Evolutionary conservation across 768 basidiomycete species (phyloP).

Genomic region (Lepiota subincarnata): DNA sequence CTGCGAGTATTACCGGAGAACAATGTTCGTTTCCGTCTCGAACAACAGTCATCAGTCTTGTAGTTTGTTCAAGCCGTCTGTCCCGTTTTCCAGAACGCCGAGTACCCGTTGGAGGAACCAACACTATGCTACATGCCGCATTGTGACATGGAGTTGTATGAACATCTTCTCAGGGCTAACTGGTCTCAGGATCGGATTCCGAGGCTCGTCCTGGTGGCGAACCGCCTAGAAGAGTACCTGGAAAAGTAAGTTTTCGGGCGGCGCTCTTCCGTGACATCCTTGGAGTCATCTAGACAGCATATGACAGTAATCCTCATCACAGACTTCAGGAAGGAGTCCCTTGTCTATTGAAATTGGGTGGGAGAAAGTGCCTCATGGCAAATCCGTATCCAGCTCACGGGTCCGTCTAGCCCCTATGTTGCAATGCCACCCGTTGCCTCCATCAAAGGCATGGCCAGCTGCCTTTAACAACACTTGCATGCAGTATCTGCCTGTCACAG

Average conservation of each 20-base stretch:
- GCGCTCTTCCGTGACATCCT: slow-evolving; percentile 11
- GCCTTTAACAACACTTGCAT: slow-evolving; percentile 68
- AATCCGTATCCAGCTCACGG: slow-evolving; percentile 13
- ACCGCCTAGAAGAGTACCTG: slow-evolving; percentile 61
- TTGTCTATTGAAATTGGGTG: slow-evolving; percentile 51
- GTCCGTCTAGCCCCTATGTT: slow-evolving; percentile 42
- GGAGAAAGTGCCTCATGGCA: slow-evolving; percentile 20
- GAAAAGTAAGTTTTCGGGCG: slow-evolving; percentile 46
- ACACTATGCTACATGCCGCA: slow-evolving; percentile 79
- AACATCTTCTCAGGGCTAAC: slow-evolving; percentile 58
- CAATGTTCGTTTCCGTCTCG: slow-evolving; percentile 40
- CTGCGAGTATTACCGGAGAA: slow-evolving; percentile 37
- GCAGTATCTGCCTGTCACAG: slow-evolving; percentile 34
- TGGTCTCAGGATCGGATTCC: slow-evolving; percentile 46
- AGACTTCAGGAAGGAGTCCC: slow-evolving; percentile 50
- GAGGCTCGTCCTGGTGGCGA: slow-evolving; percentile 57
- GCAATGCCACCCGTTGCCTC: slow-evolving; percentile 44
- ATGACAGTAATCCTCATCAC: slow-evolving; percentile 46
- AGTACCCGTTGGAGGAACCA: slow-evolving; percentile 33
- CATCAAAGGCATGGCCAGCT: slow-evolving; percentile 44
- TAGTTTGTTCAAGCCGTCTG: background rate
- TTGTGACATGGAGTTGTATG: slow-evolving; percentile 70
- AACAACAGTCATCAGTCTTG: slow-evolving; percentile 12
- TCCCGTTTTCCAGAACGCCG: slow-evolving; percentile 26
- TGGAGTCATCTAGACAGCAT: slow-evolving; percentile 9